phyloP scores from a whole-genome alignment of 1,139 yeast genomes.

The Spathaspora sp. region DNA sequence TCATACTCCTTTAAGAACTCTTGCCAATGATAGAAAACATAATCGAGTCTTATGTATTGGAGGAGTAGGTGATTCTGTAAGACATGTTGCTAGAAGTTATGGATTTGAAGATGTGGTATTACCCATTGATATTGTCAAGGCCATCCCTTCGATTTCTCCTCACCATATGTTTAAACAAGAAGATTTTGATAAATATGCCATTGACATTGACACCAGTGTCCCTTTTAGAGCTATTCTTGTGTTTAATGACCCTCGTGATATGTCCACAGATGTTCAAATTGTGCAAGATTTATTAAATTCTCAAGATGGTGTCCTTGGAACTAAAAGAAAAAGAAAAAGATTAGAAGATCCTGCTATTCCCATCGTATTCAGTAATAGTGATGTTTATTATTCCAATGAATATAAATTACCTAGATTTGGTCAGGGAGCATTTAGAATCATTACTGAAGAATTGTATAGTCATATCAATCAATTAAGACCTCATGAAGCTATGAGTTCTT shows the following conservation, averaged over 20 bases:
- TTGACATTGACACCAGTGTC: constrained; percentile 26
- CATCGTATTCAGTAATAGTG: constrained; percentile 82
- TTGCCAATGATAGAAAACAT: constrained; percentile 45
- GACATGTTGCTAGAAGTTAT: constrained; percentile 71
- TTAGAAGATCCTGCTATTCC: constrained; percentile 62
- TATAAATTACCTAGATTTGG: constrained; percentile 82
- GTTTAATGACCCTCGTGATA: constrained; percentile 88
- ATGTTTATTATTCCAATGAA: constrained; percentile 88
- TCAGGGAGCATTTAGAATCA: constrained; percentile 81
- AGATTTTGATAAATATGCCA: constrained; percentile 49
- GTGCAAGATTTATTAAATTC: constrained; percentile 72
- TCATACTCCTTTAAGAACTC: constrained; percentile 82
- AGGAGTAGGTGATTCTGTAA: constrained; percentile 68
- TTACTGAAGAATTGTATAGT: constrained; percentile 62
- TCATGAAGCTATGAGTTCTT: constrained; percentile 44
- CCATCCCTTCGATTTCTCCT: constrained; percentile 67
- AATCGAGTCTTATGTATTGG: constrained; percentile 79
- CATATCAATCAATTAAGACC: constrained; percentile 51
- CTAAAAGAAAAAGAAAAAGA: constrained; percentile 37
- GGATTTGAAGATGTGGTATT: constrained; percentile 81
- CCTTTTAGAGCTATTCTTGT: constrained; percentile 80
- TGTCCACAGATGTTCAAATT: constrained; percentile 83
- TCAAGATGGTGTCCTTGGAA: constrained; percentile 63
- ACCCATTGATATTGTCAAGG: constrained; percentile 68
- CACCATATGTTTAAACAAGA: constrained; percentile 55